These are phyloP conservation scores for Ophiostoma perfectum DNA, from an alignment of 2,329 filamentous ascomycete genomes.

Conservation along the genomic window DNA sequence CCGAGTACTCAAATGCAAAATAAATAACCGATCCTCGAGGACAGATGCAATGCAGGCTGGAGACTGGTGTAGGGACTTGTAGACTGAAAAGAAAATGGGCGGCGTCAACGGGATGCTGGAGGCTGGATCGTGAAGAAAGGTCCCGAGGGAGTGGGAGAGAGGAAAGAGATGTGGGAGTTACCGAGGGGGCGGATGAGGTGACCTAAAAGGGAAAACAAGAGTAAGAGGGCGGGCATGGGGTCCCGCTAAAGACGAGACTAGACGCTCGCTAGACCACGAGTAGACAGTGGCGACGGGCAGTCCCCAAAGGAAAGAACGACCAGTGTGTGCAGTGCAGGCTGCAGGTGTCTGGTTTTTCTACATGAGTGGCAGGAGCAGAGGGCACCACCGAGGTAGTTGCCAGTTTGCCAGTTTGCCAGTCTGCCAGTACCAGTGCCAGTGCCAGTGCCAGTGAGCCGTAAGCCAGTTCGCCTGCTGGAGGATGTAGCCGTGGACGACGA, in stretches of 20 bases:
- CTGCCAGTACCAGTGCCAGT: no score
- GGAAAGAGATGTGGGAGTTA: slow-evolving; percentile 10
- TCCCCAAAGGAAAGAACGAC: no score
- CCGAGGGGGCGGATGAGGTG: slow-evolving; percentile 13
- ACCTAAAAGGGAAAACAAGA: slow-evolving; percentile 11
- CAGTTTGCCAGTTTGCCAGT: no score
- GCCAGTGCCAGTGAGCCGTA: no score
- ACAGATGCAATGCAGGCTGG: no score
- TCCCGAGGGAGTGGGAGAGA: slow-evolving; percentile 8
- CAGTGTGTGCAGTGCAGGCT: no score
- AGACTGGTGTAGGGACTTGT: no score
- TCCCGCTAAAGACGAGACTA: slow-evolving; percentile 6
- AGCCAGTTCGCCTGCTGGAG: no score
- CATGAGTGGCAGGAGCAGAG: no score
- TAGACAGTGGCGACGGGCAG: background rate
- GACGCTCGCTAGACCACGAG: background rate
- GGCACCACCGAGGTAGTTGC: no score
- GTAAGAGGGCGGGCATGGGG: slow-evolving; percentile 1
- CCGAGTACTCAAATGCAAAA: background rate
- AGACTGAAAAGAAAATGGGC: no score
- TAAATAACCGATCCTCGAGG: background rate
- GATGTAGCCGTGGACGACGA: background rate
- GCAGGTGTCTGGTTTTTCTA: no score
- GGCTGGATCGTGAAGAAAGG: background rate
- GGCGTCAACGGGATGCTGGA: background rate